These are phyloP conservation scores for Suhomyces yuchorum DNA, from an alignment of 1,139 yeast species.

Conservation along the genomic window DNA sequence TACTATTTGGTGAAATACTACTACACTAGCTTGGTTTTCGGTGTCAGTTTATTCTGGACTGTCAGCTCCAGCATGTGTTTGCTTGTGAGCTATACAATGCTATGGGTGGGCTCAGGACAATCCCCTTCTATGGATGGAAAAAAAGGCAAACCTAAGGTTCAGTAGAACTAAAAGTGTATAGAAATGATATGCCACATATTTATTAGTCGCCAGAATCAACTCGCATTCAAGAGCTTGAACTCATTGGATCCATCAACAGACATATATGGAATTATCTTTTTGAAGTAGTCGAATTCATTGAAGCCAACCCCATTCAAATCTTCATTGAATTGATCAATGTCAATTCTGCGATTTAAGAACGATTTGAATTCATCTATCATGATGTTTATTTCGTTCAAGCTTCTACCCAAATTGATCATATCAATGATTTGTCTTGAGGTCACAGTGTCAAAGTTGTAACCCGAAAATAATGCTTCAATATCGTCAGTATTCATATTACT, in stretches of 20 bases:
- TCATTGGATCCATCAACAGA: slow-evolving; percentile 45
- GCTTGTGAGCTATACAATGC: slow-evolving; percentile 27
- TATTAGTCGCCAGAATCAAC: slow-evolving; percentile 12
- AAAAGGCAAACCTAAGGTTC: not conserved
- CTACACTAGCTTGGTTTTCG: slow-evolving; percentile 47
- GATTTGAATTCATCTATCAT: slow-evolving; percentile 61
- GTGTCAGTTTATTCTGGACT: slow-evolving; percentile 53
- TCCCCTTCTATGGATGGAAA: not conserved
- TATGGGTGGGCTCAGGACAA: slow-evolving; percentile 5
- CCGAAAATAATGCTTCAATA: slow-evolving; percentile 9
- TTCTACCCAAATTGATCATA: slow-evolving; percentile 51
- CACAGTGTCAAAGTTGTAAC: not conserved
- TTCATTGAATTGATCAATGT: slow-evolving; percentile 35
- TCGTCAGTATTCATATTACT: slow-evolving; percentile 5
- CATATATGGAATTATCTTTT: slow-evolving; percentile 43
- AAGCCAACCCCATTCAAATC: slow-evolving; percentile 19
- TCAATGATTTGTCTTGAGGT: slow-evolving; percentile 13
- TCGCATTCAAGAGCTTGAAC: slow-evolving; percentile 43
- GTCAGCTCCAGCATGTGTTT: slow-evolving; percentile 35
- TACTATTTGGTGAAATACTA: slow-evolving; percentile 57
- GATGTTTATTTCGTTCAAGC: slow-evolving; percentile 66
- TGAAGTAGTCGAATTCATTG: slow-evolving; percentile 40
- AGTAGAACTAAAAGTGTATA: not conserved
- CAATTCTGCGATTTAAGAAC: slow-evolving; percentile 47
- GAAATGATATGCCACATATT: not conserved